Percentiles rank a stretch among this genome's conserved stretches.
Evolutionary conservation across 1,284 basidiomycete species (phyloP).

Genomic region (Ganoderma resinaceum): DNA sequence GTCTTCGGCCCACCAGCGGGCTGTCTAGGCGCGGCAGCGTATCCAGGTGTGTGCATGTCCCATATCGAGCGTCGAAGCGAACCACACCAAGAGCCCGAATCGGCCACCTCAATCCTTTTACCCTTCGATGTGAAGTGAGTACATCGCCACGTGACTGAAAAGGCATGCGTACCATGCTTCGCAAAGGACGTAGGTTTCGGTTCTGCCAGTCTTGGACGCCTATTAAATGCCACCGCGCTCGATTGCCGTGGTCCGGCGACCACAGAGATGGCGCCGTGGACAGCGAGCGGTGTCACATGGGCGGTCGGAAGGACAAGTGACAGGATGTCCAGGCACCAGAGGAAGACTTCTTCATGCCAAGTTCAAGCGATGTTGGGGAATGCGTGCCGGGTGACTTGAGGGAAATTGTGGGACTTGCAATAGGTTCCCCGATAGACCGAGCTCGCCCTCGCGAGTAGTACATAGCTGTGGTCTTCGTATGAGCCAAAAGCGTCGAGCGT

Average conservation of each 20-base stretch:
- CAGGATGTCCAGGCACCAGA: not conserved
- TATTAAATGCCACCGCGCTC: not conserved
- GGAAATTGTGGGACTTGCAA: not conserved
- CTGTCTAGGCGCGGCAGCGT: not conserved
- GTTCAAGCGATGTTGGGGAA: not conserved
- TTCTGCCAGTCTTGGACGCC: not conserved
- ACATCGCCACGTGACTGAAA: not conserved
- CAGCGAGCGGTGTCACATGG: slow-evolving; percentile 4
- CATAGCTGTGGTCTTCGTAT: not conserved
- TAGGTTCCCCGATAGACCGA: not conserved
- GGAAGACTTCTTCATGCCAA: not conserved
- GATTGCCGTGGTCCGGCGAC: not conserved
- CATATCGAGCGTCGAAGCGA: not conserved
- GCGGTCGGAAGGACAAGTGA: not conserved
- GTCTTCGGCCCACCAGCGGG: not conserved
- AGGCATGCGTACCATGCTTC: not conserved
- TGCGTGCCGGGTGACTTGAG: not conserved
- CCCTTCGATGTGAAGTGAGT: not conserved
- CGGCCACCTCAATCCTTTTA: not conserved
- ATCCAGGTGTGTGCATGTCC: not conserved
- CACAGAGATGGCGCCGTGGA: not conserved
- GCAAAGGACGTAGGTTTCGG: not conserved
- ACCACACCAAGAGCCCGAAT: not conserved
- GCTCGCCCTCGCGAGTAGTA: not conserved
- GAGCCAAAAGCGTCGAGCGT: not conserved